Evolutionary conservation across 2,329 filamentous ascomycete species (phyloP).

Genomic region (Pestalotiopsis sp.): DNA sequence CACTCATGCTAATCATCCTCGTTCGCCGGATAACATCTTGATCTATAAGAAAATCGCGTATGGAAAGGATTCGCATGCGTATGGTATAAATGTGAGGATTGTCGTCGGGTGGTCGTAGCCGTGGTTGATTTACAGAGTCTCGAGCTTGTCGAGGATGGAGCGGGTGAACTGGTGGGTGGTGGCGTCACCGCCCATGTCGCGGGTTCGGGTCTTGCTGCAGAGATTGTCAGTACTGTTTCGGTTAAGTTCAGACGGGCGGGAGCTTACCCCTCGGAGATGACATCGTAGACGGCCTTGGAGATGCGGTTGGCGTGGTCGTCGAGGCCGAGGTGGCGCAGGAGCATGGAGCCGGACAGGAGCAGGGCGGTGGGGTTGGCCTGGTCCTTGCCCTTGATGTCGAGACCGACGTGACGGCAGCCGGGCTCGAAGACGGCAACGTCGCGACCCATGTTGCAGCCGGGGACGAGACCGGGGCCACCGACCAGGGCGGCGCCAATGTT

Average conservation of each 20-base stretch:
- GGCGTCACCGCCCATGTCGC: slow-evolving; percentile 91
- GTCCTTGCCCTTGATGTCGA: slow-evolving; percentile 99
- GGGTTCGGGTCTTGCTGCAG: slow-evolving; percentile 79
- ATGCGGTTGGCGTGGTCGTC: slow-evolving; percentile 99
- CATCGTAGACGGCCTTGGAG: slow-evolving; percentile 78
- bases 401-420: slow-evolving; percentile 97
- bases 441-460: slow-evolving; percentile 99
- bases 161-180: slow-evolving; percentile 95
- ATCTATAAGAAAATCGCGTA: slow-evolving; percentile 27
- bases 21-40: slow-evolving; percentile 21
- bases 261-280: slow-evolving; percentile 87
- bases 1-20: slow-evolving; percentile 31
- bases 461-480: slow-evolving; percentile 94
- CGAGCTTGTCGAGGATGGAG: slow-evolving; percentile 95
- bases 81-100: slow-evolving; percentile 25
- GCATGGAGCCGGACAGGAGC: slow-evolving; percentile 94
- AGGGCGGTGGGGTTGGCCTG: slow-evolving; percentile 98
- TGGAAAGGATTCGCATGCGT: slow-evolving; percentile 17
- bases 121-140: slow-evolving; percentile 63
- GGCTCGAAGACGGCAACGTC: slow-evolving; percentile 99
- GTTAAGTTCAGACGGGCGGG: slow-evolving; percentile 2
- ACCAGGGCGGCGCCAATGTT: slow-evolving; percentile 98
- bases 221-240: slow-evolving; percentile 40
- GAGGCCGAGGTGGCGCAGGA: slow-evolving; percentile 93
- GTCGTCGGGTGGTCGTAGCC: slow-evolving; percentile 14